Percentiles rank a stretch among this genome's conserved stretches.
phyloP scores from a whole-genome alignment of 805 yeast species.

The Alloascoidea africana region DNA sequence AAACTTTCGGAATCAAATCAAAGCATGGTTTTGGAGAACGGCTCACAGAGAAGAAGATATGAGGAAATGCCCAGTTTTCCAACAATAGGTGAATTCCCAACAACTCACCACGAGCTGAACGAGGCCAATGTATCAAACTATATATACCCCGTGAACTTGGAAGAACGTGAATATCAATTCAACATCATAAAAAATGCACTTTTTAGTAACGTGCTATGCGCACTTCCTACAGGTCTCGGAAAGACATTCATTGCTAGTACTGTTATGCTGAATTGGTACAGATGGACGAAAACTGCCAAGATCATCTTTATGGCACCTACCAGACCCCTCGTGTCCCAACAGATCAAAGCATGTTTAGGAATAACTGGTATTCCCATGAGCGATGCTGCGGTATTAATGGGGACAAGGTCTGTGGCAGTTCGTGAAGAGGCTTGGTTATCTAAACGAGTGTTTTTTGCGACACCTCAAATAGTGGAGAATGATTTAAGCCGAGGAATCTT shows the following conservation, averaged over 20 bases:
- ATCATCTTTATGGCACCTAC: constrained; percentile 96
- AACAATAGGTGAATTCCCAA: no score
- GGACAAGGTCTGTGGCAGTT: constrained; percentile 33
- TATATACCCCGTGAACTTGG: constrained; percentile 75
- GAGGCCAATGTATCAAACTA: constrained; percentile 26
- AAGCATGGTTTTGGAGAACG: no score
- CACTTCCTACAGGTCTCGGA: constrained; percentile 95
- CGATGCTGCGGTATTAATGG: constrained; percentile 69
- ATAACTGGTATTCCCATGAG: constrained; percentile 69
- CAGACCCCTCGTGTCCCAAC: constrained; percentile 90
- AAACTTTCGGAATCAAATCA: no score
- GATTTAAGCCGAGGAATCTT: constrained; percentile 65
- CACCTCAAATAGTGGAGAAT: constrained; percentile 93
- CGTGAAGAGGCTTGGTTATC: constrained; percentile 67
- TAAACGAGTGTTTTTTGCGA: constrained; percentile 76
- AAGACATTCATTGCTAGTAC: constrained; percentile 93
- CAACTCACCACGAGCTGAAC: constrained; percentile 37
- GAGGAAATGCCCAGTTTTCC: no score
- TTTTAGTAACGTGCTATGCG: constrained; percentile 63
- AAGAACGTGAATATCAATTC: constrained; percentile 78
- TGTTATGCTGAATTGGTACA: constrained; percentile 74
- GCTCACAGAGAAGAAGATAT: no score
- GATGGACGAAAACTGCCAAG: constrained; percentile 75
- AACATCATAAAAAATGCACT: constrained; percentile 64
- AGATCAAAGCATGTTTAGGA: constrained; percentile 81